Percentiles rank a stretch among this genome's conserved stretches.
These are phyloP conservation scores for Syzygium oleosum DNA, from an alignment of 345 rosid genomes.

Conservation along the genomic window DNA sequence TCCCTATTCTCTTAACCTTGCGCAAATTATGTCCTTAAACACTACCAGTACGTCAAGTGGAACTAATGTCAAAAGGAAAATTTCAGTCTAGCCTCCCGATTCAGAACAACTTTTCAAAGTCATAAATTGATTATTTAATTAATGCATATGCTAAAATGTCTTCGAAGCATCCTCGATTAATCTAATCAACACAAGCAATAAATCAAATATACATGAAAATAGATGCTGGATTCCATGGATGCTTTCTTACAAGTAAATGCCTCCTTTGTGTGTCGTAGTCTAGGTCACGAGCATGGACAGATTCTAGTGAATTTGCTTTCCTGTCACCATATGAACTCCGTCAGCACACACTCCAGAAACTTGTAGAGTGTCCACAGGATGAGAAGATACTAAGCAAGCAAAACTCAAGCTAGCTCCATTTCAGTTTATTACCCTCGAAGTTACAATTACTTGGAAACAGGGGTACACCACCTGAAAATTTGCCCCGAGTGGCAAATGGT, in stretches of 20 bases:
- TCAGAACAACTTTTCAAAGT: background rate
- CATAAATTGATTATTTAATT: background rate
- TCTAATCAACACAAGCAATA: background rate
- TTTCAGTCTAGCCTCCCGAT: background rate
- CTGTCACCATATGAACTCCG: constrained; percentile 21
- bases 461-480: background rate
- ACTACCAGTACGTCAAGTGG: background rate
- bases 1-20: background rate
- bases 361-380: background rate
- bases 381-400: background rate
- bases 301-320: constrained; percentile 62
- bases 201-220: background rate
- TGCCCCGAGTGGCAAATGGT: background rate
- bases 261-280: constrained; percentile 58
- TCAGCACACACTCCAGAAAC: background rate
- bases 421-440: background rate
- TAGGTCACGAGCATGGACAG: constrained; percentile 48
- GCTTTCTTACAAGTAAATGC: constrained; percentile 58
- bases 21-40: background rate
- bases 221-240: background rate
- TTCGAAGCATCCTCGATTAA: background rate
- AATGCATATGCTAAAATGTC: background rate
- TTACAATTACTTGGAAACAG: background rate
- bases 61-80: background rate
- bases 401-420: background rate